A percentile compares a stretch with the other conserved stretches of the same genome.
phyloP scores from a whole-genome alignment of 176 grass and related monocot genomes.

The Triticum timopheevii region DNA sequence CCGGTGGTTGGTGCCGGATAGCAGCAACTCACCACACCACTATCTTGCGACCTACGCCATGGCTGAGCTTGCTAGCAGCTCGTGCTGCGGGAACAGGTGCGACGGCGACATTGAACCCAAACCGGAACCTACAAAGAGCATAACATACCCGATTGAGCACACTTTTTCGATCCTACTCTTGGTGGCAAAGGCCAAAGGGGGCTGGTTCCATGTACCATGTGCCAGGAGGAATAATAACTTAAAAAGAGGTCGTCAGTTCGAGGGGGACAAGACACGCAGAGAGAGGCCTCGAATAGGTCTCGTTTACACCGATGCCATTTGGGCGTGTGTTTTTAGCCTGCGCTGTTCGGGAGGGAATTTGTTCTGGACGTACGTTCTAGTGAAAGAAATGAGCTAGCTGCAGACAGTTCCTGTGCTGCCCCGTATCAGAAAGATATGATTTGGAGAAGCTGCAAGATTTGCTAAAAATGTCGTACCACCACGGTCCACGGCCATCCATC shows the following conservation, averaged over 20 bases:
- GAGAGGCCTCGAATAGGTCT: neutral
- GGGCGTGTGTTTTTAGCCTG: neutral
- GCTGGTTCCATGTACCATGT: neutral
- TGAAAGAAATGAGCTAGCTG: neutral
- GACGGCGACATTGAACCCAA: slow-evolving; percentile 24
- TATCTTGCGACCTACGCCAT: slow-evolving; percentile 42
- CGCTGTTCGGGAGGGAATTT: neutral
- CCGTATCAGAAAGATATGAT: neutral
- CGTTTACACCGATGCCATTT: slow-evolving; percentile 9
- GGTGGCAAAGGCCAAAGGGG: neutral
- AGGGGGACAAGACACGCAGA: neutral
- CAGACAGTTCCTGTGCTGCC: neutral
- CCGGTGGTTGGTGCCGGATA: slow-evolving; percentile 41
- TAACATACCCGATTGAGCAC: neutral
- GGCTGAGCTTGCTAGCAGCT: neutral
- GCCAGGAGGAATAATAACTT: neutral
- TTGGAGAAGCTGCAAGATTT: neutral
- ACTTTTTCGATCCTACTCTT: neutral
- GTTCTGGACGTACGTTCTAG: neutral
- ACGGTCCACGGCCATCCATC: neutral
- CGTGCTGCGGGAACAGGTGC: slow-evolving; percentile 21
- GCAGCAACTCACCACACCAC: slow-evolving; percentile 46
- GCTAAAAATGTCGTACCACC: neutral
- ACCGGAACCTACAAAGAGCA: neutral
- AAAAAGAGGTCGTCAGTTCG: neutral